These are phyloP conservation scores for Naganishia vaughanmartiniae DNA, from an alignment of 768 basidiomycete genomes.

Conservation along the genomic window DNA sequence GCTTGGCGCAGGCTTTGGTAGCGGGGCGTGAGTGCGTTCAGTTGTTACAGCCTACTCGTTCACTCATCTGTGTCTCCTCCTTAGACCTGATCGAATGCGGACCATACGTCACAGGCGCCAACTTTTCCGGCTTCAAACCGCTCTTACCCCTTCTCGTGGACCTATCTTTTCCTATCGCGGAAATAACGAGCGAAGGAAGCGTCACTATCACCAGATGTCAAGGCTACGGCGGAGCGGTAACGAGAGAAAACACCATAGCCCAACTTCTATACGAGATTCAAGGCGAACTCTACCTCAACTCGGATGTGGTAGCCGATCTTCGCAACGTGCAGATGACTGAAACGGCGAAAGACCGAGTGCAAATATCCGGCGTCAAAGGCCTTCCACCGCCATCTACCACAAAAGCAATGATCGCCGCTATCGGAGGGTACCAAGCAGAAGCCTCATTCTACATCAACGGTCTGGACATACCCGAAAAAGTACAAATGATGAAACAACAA, in stretches of 20 bases:
- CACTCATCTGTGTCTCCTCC: too few relatives aligned
- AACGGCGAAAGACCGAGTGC: constrained; percentile 1
- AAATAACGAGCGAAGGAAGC: neutral
- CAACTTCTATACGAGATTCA: constrained; percentile 23
- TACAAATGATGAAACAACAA: constrained; percentile 19
- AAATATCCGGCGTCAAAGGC: constrained; percentile 5
- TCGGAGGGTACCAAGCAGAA: constrained; percentile 12
- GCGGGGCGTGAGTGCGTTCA: constrained; percentile 3
- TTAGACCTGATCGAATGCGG: constrained; percentile 24
- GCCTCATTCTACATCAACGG: constrained; percentile 23
- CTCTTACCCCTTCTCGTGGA: constrained; percentile 1
- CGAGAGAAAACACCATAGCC: constrained; percentile 17
- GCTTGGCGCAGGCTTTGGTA: constrained; percentile 5
- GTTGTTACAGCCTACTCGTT: neutral
- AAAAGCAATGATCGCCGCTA: constrained; percentile 22
- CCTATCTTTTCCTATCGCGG: constrained; percentile 20
- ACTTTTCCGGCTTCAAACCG: constrained; percentile 23
- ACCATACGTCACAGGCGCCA: constrained; percentile 18
- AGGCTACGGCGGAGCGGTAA: constrained; percentile 20
- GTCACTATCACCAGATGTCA: constrained; percentile 14
- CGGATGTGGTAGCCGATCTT: constrained; percentile 25
- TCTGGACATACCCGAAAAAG: constrained; percentile 11
- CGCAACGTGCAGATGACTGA: neutral
- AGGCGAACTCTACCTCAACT: constrained; percentile 18
- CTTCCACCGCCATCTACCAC: constrained; percentile 15